Base-by-base conservation (phyloP, 768 basidiomycete genomes). In the Tylopilus felleus region DNA sequence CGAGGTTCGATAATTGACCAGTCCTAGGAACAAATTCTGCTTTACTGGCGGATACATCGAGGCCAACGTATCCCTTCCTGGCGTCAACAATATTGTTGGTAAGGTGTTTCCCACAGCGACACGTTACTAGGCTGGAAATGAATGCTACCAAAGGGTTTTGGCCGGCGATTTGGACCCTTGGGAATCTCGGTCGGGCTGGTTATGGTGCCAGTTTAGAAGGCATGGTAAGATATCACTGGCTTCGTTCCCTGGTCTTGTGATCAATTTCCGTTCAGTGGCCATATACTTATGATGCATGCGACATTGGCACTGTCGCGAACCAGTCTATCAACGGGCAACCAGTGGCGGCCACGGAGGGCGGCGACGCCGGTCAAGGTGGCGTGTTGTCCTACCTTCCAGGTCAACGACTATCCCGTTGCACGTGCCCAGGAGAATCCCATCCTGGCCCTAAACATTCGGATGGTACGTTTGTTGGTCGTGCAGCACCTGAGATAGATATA, bases 401-500 rank as follows among this genome's bases (percentile, higher is more conserved):
- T 7, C 93, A 95, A 65, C 79, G 84, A 29, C 72, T 95, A 17
- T 90, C 88, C n/a, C 77, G 86, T 10, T 96, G 94, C 68, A 95
- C 94, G 1, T 96, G 94, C 67, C 61, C 74, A 0, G 83, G 85
- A 22, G 92, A 94, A 63, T 77, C 80, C 28, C 93, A 95, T 69
- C 93, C 93, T 33, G 93, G 93, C 3, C 93, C 93, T 3, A 76
- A 79, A 40, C 82, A 86, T 49, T 52, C 77, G 0, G 88, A 93
- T 65, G 89, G 90, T 2, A 78, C 82, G 0, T 93, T 83, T 68
- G 84, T 89, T 2, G 94, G 93, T 1, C 77, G 94, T 21, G 71
- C 86, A 4, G 90, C 93, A 5, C 93, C 93, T 2, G 93, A 96
- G 69, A 94, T 95, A 47, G 94, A 96, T 68, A 67, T 96, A 43